phyloP scores from a whole-genome alignment of 345 rosid species.

The Mangifera indica region DNA sequence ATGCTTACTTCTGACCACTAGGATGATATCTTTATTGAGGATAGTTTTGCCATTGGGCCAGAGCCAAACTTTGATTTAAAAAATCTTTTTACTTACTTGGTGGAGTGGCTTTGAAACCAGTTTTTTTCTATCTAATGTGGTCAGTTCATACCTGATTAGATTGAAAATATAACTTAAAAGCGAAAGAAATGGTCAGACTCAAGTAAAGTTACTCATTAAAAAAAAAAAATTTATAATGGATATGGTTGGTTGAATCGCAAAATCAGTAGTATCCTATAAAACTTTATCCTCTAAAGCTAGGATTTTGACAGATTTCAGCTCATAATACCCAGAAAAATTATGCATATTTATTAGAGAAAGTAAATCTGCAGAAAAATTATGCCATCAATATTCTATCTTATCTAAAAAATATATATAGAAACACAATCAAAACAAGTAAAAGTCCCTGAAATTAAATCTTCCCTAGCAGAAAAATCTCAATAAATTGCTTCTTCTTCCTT shows the following conservation, averaged over 20 bases:
- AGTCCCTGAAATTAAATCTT: not conserved
- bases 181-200: too few relatives aligned
- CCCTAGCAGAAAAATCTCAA: not conserved
- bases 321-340: not conserved
- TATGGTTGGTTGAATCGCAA: not conserved
- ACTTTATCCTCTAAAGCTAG: not conserved
- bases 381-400: conserved; percentile 7
- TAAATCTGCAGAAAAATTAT: not conserved
- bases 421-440: not conserved
- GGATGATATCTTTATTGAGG: conserved; percentile 44
- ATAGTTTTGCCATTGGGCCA: conserved; percentile 26
- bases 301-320: not conserved
- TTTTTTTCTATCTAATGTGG: too few relatives aligned
- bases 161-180: too few relatives aligned
- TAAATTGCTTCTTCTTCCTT: not conserved
- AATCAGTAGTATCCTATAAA: not conserved
- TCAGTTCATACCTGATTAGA: too few relatives aligned
- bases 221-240: not conserved
- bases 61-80: not conserved
- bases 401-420: not conserved
- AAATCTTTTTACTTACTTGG: not conserved
- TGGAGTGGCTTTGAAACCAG: too few relatives aligned
- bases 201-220: too few relatives aligned
- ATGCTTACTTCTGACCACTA: conserved; percentile 33
- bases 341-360: not conserved